A percentile compares a stretch with the other conserved stretches of the same genome.
These are phyloP conservation scores for Scytalidium sp. DNA, from an alignment of 2,329 filamentous ascomycete species.

Conservation along the genomic window DNA sequence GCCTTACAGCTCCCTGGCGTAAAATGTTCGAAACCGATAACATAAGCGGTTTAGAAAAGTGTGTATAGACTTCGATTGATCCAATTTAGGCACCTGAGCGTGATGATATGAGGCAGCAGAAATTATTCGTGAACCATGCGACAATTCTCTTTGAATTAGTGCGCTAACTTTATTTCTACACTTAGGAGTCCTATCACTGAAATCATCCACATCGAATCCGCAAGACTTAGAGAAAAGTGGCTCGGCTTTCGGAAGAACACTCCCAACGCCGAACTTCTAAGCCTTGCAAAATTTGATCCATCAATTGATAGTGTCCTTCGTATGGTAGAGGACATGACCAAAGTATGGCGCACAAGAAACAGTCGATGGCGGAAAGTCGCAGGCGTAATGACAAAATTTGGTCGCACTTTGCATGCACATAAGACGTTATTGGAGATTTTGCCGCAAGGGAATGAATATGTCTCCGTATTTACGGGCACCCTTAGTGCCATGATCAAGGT, in stretches of 20 bases:
- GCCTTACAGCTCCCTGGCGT: too few relatives aligned
- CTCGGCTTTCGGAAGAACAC: constrained; percentile 7
- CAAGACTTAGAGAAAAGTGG: constrained; percentile 11
- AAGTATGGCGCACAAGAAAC: constrained; percentile 13
- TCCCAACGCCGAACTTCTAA: constrained; percentile 10
- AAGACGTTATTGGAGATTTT: constrained; percentile 16
- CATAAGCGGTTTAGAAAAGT: too few relatives aligned
- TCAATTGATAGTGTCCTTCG: constrained; percentile 11
- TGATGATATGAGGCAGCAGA: too few relatives aligned
- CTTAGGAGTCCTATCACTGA: constrained; percentile 10
- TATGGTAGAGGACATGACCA: constrained; percentile 11
- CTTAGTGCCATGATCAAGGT: constrained; percentile 18
- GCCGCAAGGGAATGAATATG: constrained; percentile 18
- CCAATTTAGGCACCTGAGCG: too few relatives aligned
- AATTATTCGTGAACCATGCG: too few relatives aligned
- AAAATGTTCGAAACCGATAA: too few relatives aligned
- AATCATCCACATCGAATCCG: constrained; percentile 7
- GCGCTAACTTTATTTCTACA: too few relatives aligned
- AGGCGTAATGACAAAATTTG: constrained; percentile 13
- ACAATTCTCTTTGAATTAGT: too few relatives aligned
- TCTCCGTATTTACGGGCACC: constrained; percentile 19
- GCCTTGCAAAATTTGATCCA: constrained; percentile 9
- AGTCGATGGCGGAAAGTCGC: constrained; percentile 11
- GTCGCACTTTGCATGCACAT: constrained; percentile 14
- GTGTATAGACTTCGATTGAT: too few relatives aligned